Percentiles rank a stretch among this genome's conserved stretches.
These are phyloP conservation scores for Rugonectria rugulosa DNA, from an alignment of 2,329 filamentous ascomycete genomes.

Conservation along the genomic window DNA sequence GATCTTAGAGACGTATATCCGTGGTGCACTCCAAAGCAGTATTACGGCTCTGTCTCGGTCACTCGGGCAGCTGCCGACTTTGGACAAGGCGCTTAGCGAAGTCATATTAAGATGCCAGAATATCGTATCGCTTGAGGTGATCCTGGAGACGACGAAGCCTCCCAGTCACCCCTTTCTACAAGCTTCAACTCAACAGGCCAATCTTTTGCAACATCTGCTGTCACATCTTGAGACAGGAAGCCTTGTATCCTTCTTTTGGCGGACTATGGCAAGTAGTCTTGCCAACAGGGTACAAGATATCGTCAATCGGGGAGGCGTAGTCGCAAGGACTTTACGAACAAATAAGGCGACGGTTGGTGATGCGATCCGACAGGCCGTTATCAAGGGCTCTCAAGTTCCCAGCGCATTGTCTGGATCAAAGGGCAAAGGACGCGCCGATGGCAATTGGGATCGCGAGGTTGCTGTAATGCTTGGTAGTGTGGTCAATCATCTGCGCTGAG, in stretches of 20 bases:
- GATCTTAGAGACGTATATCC: conserved; percentile 82
- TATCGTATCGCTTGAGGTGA: conserved; percentile 83
- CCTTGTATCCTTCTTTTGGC: conserved; percentile 91
- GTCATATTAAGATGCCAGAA: conserved; percentile 88
- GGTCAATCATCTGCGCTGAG: conserved; percentile 60
- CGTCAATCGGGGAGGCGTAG: conserved; percentile 80
- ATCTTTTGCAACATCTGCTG: conserved; percentile 76
- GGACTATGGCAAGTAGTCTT: conserved; percentile 81
- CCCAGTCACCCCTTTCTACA: conserved; percentile 73
- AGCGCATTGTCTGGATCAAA: conserved; percentile 55
- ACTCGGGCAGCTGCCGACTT: conserved; percentile 78
- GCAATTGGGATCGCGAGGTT: conserved; percentile 85
- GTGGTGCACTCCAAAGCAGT: conserved; percentile 80
- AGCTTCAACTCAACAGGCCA: conserved; percentile 44
- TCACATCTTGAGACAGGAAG: conserved; percentile 85
- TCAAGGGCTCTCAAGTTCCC: conserved; percentile 76
- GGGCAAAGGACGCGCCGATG: conserved; percentile 55
- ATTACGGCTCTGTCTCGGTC: conserved; percentile 77
- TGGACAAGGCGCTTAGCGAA: conserved; percentile 84
- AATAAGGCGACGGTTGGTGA: conserved; percentile 79
- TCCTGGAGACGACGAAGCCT: conserved; percentile 73
- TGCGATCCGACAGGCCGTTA: conserved; percentile 82
- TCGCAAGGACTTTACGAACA: conserved; percentile 78
- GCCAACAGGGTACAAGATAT: conserved; percentile 84
- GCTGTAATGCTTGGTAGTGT: conserved; percentile 94